These are phyloP conservation scores for Boletus eberwhitei DNA, from an alignment of 768 basidiomycete species.

Conservation along the genomic window DNA sequence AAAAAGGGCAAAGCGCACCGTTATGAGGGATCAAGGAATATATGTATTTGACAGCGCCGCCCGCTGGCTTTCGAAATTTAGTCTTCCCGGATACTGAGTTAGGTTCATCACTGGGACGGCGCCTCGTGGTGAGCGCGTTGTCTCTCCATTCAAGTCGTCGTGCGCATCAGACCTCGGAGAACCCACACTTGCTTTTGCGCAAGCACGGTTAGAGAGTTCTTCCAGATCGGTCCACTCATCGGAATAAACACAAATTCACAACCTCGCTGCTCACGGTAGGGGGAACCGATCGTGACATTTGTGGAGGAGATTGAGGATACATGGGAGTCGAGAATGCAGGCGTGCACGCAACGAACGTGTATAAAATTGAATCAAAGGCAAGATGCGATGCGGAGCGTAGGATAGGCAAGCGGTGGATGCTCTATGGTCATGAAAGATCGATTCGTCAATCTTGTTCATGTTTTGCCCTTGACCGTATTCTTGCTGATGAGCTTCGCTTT, in stretches of 20 bases:
- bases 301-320: conserved; percentile 10
- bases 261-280: conserved; percentile 4
- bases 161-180: conserved; percentile 25
- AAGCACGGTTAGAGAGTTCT: conserved; percentile 17
- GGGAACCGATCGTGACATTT: conserved; percentile 17
- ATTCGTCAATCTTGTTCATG: conserved; percentile 34
- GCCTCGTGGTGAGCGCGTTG: conserved; percentile 30
- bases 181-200: conserved; percentile 17
- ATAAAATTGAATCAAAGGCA: conserved; percentile 11
- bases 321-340: conserved; percentile 7
- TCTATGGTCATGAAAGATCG: background rate
- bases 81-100: conserved; percentile 12
- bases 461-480: conserved; percentile 66
- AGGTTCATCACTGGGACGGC: conserved; percentile 13
- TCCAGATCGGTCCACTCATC: conserved; percentile 13
- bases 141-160: conserved; percentile 7
- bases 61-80: background rate
- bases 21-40: background rate
- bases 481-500: conserved; percentile 94
- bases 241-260: conserved; percentile 9
- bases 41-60: background rate
- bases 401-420: conserved; percentile 6
- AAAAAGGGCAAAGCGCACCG: background rate
- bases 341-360: conserved; percentile 16
- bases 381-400: conserved; percentile 5